Evolutionary conservation across 2,329 filamentous ascomycete species (phyloP).

Genomic region (Fusarium vanettenii): DNA sequence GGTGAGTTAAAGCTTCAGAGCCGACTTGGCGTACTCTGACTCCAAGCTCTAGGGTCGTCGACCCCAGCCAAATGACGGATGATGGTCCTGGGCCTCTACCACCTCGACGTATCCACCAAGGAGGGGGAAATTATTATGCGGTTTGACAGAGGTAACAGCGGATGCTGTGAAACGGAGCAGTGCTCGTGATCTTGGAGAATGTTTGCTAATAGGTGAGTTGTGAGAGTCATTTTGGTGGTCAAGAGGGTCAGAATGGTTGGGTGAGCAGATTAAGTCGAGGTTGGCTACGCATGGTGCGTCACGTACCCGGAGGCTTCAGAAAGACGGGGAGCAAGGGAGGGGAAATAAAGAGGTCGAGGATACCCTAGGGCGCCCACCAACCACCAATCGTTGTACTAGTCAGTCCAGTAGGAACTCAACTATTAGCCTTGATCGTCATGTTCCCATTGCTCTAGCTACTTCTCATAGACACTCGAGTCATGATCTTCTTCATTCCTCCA

Average conservation of each 20-base stretch:
- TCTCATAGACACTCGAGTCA: too few relatives aligned
- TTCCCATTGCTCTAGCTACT: too few relatives aligned
- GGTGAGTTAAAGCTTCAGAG: background rate
- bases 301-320: too few relatives aligned
- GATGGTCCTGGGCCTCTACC: conserved; percentile 5
- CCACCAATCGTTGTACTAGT: too few relatives aligned
- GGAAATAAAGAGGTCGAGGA: too few relatives aligned
- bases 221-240: background rate
- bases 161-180: background rate
- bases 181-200: background rate
- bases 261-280: too few relatives aligned
- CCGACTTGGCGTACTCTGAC: background rate
- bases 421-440: too few relatives aligned
- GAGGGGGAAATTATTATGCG: conserved; percentile 20
- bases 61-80: conserved; percentile 6
- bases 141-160: background rate
- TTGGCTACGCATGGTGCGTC: too few relatives aligned
- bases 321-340: too few relatives aligned
- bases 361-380: too few relatives aligned
- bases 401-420: too few relatives aligned
- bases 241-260: background rate
- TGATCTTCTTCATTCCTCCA: too few relatives aligned
- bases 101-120: conserved; percentile 31
- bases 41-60: background rate
- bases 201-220: background rate